A percentile compares a stretch with the other conserved stretches of the same genome.
Conservation (phyloP, 352 stramenopile species). For the Phytophthora meadii region DNA sequence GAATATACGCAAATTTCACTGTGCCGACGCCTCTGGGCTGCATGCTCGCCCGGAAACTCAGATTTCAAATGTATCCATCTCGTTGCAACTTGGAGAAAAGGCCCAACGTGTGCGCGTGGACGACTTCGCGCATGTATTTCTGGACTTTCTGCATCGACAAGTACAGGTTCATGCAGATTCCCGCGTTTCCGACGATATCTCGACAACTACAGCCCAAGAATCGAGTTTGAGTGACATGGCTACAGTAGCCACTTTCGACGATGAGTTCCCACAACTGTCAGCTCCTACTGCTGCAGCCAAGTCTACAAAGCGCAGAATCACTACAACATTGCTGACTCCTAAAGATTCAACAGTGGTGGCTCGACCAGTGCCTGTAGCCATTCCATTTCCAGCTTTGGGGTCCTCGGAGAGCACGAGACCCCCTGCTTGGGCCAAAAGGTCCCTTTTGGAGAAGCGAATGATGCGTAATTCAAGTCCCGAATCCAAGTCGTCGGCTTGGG, state of each 20-base stretch:
- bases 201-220: slow-evolving; percentile 3
- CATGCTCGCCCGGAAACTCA: neutral
- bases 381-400: slow-evolving; percentile 40
- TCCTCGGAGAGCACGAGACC: slow-evolving; percentile 11
- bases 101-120: slow-evolving; percentile 29
- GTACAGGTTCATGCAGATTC: slow-evolving; percentile 22
- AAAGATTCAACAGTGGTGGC: slow-evolving; percentile 33
- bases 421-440: slow-evolving; percentile 48
- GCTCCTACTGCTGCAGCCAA: slow-evolving; percentile 7
- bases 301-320: slow-evolving; percentile 52
- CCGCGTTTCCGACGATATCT: neutral
- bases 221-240: slow-evolving; percentile 1
- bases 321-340: slow-evolving; percentile 49
- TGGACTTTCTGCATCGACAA: slow-evolving; percentile 31
- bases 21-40: neutral
- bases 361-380: slow-evolving; percentile 32
- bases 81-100: slow-evolving; percentile 23
- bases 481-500: neutral
- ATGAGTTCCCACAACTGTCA: slow-evolving; percentile 48
- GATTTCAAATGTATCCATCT: slow-evolving; percentile 2
- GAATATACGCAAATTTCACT: slow-evolving; percentile 19
- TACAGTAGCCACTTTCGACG: slow-evolving; percentile 25
- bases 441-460: slow-evolving; percentile 61
- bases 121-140: slow-evolving; percentile 39
- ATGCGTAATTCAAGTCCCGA: neutral